Evolutionary conservation across 1,284 basidiomycete species (phyloP).

Genomic region (Cutaneotrichosporon arboriforme): DNA sequence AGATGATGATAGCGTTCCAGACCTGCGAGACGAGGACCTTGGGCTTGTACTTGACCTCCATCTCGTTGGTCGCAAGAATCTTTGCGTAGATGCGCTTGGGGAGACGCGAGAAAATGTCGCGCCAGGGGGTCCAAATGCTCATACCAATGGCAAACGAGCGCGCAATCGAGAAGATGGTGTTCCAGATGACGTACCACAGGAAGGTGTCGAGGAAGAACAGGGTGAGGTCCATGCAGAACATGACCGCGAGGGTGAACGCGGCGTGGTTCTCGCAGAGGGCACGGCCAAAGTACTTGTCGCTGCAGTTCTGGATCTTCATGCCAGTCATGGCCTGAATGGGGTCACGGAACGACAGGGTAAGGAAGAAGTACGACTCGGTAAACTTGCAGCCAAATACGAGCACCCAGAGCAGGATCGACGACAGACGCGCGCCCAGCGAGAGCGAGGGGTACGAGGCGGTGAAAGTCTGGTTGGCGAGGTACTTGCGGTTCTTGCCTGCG

Average conservation of each 20-base stretch:
- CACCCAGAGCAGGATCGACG: conserved; percentile 74
- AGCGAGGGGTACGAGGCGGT: conserved; percentile 84
- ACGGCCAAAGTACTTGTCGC: conserved; percentile 73
- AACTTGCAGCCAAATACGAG: conserved; percentile 92
- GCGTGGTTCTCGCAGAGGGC: conserved; percentile 81
- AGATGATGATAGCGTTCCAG: conserved; percentile 97
- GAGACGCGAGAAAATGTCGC: conserved; percentile 83
- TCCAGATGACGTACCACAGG: conserved; percentile 92
- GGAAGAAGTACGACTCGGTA: conserved; percentile 90
- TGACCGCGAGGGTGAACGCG: conserved; percentile 84
- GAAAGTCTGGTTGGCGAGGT: conserved; percentile 91
- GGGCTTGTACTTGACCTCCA: conserved; percentile 95
- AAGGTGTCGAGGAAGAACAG: conserved; percentile 97
- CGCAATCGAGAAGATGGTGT: conserved; percentile 84
- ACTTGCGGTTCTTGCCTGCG: conserved; percentile 85
- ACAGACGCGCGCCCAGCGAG: conserved; percentile 57
- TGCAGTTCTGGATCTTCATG: conserved; percentile 85
- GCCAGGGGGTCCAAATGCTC: conserved; percentile 96
- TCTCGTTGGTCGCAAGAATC: conserved; percentile 79
- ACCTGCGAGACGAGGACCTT: conserved; percentile 96
- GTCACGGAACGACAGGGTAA: conserved; percentile 85
- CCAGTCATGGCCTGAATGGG: conserved; percentile 85
- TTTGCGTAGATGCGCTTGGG: conserved; percentile 95
- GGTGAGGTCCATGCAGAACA: conserved; percentile 92
- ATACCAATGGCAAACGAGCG: conserved; percentile 84